Base-by-base conservation (phyloP, 2,329 filamentous ascomycete species). In the Colletotrichum sp. region DNA sequence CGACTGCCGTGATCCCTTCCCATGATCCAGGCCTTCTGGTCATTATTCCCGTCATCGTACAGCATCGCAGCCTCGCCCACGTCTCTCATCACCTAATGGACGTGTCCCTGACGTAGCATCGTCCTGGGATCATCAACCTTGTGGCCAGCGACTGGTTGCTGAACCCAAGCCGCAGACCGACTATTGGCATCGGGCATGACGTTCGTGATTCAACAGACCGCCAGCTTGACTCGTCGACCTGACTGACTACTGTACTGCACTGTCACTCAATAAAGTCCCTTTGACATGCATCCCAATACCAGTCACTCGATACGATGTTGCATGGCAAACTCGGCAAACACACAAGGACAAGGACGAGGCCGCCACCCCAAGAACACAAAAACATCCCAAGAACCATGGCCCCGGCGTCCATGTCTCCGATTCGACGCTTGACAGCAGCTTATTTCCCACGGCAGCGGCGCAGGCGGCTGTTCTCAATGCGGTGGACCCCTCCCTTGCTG, bases 361-460 rank as follows among this genome's bases (percentile, higher is more conserved):
- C 9, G 5, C 5, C 9, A 44, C 39, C 39, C 19, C 39, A 48
- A 48, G 39, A 66, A 48, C 30, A 48, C 32, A 28, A 48, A n/a
- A 64, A n/a, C 39, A 25, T 11, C 55, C 39, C 67, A 39, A 60
- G 30, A 39, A 60, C 16, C 60, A 39, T 39, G 60, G 30, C 32
- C 59, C 55, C 25, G 63, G 25, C 44, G 19, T 64, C 27, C 13
- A 12, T 25, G 32, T 65, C 44, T 39, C 32, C 34, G 27, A 64
- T 75, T 75, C 63, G 70, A 64, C 13, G 73, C 73, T 68, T 75
- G 64, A 73, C 73, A 64, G 44, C 73, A 59, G 44, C 63, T 68
- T 73, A 75, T 75, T 75, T 68, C 70, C 63, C 69, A 36, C 28
- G 39, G 73, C 12, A 34, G 70, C 73, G 69, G 70, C 57, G 55